phyloP scores from a whole-genome alignment of 140 eudicot genomes.

The Senecio squalidus region DNA sequence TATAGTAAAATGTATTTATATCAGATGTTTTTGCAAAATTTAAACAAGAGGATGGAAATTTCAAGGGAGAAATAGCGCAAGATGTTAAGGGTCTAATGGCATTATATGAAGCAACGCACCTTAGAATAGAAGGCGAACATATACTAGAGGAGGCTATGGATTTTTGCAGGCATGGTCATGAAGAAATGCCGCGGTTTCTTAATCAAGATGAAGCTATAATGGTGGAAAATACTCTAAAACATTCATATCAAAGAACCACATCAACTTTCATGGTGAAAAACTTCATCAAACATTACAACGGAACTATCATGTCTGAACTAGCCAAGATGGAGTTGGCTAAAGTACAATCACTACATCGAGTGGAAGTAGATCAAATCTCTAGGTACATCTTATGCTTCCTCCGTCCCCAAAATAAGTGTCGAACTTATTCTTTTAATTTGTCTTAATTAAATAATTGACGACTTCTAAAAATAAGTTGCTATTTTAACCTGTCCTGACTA shows the following conservation, averaged over 20 bases:
- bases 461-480: no score
- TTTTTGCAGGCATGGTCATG: constrained; percentile 29
- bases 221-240: constrained; percentile 16
- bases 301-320: constrained; percentile 30
- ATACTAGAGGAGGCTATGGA: constrained; percentile 49
- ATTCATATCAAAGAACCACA: constrained; percentile 35
- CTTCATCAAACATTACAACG: constrained; percentile 12
- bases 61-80: constrained; percentile 15
- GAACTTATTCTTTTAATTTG: no score
- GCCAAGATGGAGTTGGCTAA: constrained; percentile 32
- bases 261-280: constrained; percentile 29
- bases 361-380: constrained; percentile 39
- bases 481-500: no score
- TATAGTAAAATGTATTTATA: background rate
- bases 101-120: constrained; percentile 61
- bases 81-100: constrained; percentile 45
- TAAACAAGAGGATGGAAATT: constrained; percentile 35
- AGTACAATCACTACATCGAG: constrained; percentile 22
- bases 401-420: no score
- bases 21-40: constrained; percentile 45
- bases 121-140: constrained; percentile 45
- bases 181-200: constrained; percentile 1
- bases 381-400: constrained; percentile 23
- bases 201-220: constrained; percentile 21
- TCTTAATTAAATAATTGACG: no score